A percentile compares a stretch with the other conserved stretches of the same genome.
Conservation (phyloP, 331 rosid genomes). For the Rosa hybrid region DNA sequence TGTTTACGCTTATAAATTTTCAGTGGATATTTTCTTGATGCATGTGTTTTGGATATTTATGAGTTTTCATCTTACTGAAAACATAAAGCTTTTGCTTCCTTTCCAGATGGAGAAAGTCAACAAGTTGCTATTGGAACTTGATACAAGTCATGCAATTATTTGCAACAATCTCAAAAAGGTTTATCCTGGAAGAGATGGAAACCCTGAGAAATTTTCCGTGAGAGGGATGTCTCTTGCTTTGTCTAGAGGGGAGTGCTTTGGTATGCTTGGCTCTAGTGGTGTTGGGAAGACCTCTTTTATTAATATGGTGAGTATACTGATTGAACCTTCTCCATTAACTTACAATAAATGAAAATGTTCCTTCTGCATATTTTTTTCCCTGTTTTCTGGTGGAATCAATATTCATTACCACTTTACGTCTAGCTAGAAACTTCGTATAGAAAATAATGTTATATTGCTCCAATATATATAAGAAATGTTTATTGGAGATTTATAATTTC, state of each 20-base stretch:
- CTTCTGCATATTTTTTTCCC: not conserved
- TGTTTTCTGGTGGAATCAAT: not conserved
- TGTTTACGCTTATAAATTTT: not conserved
- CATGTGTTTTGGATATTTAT: not conserved
- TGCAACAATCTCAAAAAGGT: conserved; percentile 68
- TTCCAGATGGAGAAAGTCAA: conserved; percentile 81
- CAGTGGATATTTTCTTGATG: not conserved
- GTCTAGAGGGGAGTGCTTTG: conserved; percentile 89
- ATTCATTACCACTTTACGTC: not conserved
- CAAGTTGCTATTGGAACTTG: conserved; percentile 52
- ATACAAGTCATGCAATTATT: conserved; percentile 52
- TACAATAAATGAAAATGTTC: not conserved
- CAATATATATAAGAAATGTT: not conserved
- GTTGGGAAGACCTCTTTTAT: conserved; percentile 98
- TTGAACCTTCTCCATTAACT: not conserved
- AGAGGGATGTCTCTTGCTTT: conserved; percentile 87
- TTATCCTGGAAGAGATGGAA: conserved; percentile 86
- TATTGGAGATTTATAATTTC: not conserved
- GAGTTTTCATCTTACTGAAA: not conserved
- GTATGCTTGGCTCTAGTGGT: conserved; percentile 98
- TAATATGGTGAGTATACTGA: conserved; percentile 71
- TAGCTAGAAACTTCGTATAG: not conserved
- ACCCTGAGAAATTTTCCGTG: conserved; percentile 84
- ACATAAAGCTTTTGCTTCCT: not conserved
- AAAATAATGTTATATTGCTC: not conserved